Percentiles rank a stretch among this genome's conserved stretches.
These are phyloP conservation scores for Tetrahymena elliotti DNA, from an alignment of 73 alveolate genomes.

Conservation along the genomic window DNA sequence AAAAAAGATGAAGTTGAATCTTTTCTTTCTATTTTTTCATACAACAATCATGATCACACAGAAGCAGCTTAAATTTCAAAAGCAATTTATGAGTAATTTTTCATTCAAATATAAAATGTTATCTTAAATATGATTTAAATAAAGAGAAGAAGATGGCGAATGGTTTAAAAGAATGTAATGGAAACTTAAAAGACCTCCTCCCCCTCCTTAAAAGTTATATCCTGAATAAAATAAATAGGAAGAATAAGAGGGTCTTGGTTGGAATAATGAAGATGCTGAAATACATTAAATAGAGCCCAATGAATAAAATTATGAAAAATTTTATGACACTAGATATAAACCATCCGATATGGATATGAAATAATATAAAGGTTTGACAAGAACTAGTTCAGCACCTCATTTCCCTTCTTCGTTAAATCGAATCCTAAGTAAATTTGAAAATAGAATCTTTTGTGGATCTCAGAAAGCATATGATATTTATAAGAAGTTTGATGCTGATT, in stretches of 20 bases:
- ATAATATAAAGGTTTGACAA: conserved; percentile 15
- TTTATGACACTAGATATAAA: background rate
- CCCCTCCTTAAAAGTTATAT: background rate
- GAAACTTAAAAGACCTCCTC: conserved; percentile 26
- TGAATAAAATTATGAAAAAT: background rate
- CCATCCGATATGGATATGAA: background rate
- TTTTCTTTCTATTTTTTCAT: conserved; percentile 9
- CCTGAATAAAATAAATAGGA: background rate
- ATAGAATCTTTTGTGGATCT: conserved; percentile 18
- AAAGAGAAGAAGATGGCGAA: conserved; percentile 37
- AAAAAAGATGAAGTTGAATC: conserved; percentile 22
- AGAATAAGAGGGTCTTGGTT: background rate
- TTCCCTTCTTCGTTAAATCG: conserved; percentile 3
- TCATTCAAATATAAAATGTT: background rate
- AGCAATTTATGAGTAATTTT: background rate
- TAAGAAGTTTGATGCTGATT: conserved; percentile 26
- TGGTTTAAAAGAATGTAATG: conserved; percentile 34
- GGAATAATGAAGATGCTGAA: background rate
- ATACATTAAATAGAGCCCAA: background rate
- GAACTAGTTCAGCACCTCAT: background rate
- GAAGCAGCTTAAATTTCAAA: background rate
- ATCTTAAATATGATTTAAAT: background rate
- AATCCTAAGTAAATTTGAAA: conserved; percentile 15
- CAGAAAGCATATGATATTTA: conserved; percentile 12
- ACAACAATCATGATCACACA: background rate